Evolutionary conservation across 495 filamentous ascomycete species (phyloP), one percentile per base, ranked within the genome.

Genomic region (Cetradonia linearis): DNA sequence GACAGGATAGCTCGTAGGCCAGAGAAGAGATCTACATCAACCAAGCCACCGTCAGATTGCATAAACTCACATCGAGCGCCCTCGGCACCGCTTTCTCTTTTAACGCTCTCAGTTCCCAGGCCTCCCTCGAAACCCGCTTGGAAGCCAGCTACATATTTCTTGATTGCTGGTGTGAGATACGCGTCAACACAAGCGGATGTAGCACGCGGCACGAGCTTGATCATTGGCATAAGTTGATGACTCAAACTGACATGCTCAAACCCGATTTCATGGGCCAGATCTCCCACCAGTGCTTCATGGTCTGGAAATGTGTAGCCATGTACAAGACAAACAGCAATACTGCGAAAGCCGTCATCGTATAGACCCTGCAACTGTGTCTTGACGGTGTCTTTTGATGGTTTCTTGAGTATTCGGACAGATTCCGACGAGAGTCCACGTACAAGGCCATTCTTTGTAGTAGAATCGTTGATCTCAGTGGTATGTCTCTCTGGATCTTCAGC

Each of bases 101-200:
- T 69, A 18, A 72, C 69, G 44, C 76, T 74, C 42, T 81, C 74
- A 1, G 70, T 74, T 14, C 74, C 76, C 2, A 83, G 63, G 0
- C 75, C 78, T 20, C 78, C 81, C 61, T 78, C 71, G 55, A 84
- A 84, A 50, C 80, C 81, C 1, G 75, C 64, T 55, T 87, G 83
- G 64, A 98, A 97, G 3, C 91, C 92, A 33, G 83, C 78, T 65
- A 97, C 94, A 70, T 98, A 98, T 70, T 91, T 90, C 70, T 90
- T 90, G 67, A 98, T 97, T 11, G 91, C 88, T 0, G 93, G 93
- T 2, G 93, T 97, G 6, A 98, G 79, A 69, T 98, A 98, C 5
- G 93, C 93, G 74, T 98, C 93, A 7, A 92, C 93, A 31, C 90
- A 94, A 11, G 93, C 88, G 18, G 89, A 95, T 11, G 91, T 96